A percentile compares a stretch with the other conserved stretches of the same genome.
Evolutionary conservation across 2,329 filamentous ascomycete genomes (phyloP).

Genomic region (Penicillium sumatraense): DNA sequence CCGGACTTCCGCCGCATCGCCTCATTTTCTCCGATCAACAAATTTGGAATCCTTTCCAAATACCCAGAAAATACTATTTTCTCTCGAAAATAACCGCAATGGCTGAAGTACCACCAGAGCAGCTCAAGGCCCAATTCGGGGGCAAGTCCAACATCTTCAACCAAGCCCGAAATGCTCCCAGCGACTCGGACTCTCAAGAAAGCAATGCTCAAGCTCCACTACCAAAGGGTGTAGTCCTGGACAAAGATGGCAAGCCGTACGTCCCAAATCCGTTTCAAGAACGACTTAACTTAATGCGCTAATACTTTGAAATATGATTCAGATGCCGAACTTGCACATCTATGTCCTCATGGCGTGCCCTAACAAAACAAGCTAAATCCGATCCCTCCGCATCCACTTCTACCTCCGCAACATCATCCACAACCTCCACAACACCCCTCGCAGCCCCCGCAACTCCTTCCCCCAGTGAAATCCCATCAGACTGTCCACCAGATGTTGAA

Average conservation of each 20-base stretch:
- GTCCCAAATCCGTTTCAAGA: constrained; percentile 23
- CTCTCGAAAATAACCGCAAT: constrained; percentile 8
- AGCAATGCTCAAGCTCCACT: constrained; percentile 24
- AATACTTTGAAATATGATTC: not conserved
- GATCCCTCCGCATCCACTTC: constrained; percentile 22
- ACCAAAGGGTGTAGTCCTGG: constrained; percentile 55
- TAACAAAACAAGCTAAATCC: constrained; percentile 46
- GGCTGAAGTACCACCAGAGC: constrained; percentile 28
- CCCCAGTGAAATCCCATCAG: constrained; percentile 48
- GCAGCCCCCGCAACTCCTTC: constrained; percentile 39
- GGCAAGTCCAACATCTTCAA: constrained; percentile 9
- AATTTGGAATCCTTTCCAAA: too few species aligned
- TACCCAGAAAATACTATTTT: too few species aligned
- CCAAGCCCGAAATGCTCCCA: constrained; percentile 21
- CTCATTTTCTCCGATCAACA: not conserved
- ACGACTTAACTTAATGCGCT: too few species aligned
- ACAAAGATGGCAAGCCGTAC: constrained; percentile 56
- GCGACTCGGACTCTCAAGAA: constrained; percentile 28
- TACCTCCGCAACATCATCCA: constrained; percentile 20
- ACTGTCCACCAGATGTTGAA: constrained; percentile 92
- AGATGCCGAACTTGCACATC: constrained; percentile 57
- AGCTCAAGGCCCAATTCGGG: constrained; percentile 20
- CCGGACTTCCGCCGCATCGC: not conserved
- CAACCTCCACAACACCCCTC: constrained; percentile 41
- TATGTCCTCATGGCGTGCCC: constrained; percentile 50